A percentile compares a stretch with the other conserved stretches of the same genome.
These are phyloP conservation scores for Avena insularis DNA, from an alignment of 176 grass and related monocot genomes.

Conservation along the genomic window DNA sequence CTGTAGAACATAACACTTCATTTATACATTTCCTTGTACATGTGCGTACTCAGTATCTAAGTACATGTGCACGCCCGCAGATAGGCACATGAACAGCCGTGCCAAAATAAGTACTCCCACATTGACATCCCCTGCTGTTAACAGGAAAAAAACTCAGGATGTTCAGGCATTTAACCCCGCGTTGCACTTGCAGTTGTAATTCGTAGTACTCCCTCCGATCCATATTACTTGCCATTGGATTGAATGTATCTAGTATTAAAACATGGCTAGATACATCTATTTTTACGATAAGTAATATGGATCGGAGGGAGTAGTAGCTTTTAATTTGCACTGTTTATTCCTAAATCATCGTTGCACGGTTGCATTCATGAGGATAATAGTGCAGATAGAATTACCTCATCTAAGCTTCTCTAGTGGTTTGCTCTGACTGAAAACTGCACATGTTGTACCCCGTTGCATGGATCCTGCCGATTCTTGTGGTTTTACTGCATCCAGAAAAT, in stretches of 20 bases:
- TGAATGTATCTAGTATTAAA: too few species aligned
- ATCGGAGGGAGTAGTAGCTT: not conserved
- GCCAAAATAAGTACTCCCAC: not conserved
- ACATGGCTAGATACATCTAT: too few species aligned
- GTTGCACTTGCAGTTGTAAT: not conserved
- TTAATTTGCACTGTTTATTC: conserved; percentile 11
- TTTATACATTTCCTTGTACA: conserved; percentile 25
- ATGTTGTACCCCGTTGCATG: not conserved
- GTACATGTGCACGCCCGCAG: conserved; percentile 19
- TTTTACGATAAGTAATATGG: too few species aligned
- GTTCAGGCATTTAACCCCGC: conserved; percentile 40
- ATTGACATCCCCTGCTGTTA: not conserved
- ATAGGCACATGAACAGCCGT: not conserved
- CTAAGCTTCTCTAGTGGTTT: conserved; percentile 19
- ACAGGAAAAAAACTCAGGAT: not conserved
- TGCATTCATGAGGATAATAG: conserved; percentile 16
- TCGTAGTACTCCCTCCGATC: not conserved
- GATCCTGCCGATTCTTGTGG: conserved; percentile 23
- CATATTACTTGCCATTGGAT: too few species aligned
- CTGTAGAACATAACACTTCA: conserved; percentile 23
- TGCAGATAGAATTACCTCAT: conserved; percentile 25
- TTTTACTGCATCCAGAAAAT: conserved; percentile 2
- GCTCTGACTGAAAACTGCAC: conserved; percentile 15
- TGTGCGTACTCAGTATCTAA: not conserved
- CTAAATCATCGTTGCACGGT: conserved; percentile 1